Evolutionary conservation across 169 alveolate species (phyloP), one percentile per base, ranked within the genome.

Genomic region (Babesia ovis): DNA sequence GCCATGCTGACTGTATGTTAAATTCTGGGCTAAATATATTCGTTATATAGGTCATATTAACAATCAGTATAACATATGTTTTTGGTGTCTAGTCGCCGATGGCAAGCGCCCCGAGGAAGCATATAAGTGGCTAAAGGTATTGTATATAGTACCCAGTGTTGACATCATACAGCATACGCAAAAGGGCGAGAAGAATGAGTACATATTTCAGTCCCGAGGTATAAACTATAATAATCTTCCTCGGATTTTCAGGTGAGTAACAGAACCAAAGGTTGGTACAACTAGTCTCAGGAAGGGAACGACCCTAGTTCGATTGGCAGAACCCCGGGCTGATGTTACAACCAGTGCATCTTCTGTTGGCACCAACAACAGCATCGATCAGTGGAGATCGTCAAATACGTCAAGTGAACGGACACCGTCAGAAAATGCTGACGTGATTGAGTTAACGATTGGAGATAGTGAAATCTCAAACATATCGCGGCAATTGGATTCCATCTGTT

Each of bases 21-120:
- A 9, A 22, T 4, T 4, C 31, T 16, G 46, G 8, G 46, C n/a
- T n/a, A n/a, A n/a, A 16, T 35, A 6, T 48, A n/a, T 58, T 35
- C 23, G 5, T 4, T 31, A 1, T 32, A 22, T 42, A 83, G 90
- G 97, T 71, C 99, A 97, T 83, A 93, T 97, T 22, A 97, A 97
- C 83, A 96, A 95, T 76, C 94, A 93, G 55, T 96, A 97, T 77
- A 97, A 97, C 88, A 96, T 98, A 16, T 91, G 96, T 34, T 97
- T 97, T 83, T 97, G 99, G 99, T 91, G 94, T 27, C 68, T 97
- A 35, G 98, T 96, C 0, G 45, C 86, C 46, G 85, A 86, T 39
- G 95, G 94, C 31, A 92, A 95, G 59, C 46, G 90, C 69, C 72
- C 95, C 11, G 88, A 89, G 20, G 91, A 89, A 51, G 95, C 95